Evolutionary conservation across 2,329 filamentous ascomycete genomes (phyloP).

Genomic region (Stemphylium beticola): DNA sequence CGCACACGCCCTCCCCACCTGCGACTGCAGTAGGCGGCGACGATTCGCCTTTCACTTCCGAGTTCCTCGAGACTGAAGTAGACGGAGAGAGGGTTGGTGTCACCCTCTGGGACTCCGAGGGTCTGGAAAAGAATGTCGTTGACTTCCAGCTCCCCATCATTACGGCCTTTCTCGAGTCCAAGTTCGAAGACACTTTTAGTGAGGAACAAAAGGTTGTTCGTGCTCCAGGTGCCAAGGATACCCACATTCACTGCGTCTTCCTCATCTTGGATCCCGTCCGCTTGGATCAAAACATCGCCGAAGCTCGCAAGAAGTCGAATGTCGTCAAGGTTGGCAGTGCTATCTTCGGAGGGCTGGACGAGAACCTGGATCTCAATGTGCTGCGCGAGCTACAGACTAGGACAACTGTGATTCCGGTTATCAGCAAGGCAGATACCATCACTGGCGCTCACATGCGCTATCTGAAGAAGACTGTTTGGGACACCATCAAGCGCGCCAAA

Average conservation of each 20-base stretch:
- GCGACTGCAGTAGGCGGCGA: conserved; percentile 53
- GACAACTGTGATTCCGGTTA: conserved; percentile 93
- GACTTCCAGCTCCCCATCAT: conserved; percentile 94
- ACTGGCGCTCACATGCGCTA: conserved; percentile 94
- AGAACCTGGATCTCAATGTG: conserved; percentile 89
- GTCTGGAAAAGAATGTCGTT: conserved; percentile 91
- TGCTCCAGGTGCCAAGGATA: conserved; percentile 90
- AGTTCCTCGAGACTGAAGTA: conserved; percentile 93
- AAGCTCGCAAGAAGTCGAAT: conserved; percentile 66
- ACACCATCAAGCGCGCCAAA: conserved; percentile 81
- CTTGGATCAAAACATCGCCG: conserved; percentile 78
- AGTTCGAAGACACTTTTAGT: conserved; percentile 96
- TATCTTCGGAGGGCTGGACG: conserved; percentile 76
- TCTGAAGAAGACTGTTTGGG: conserved; percentile 89
- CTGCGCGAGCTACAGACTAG: conserved; percentile 87
- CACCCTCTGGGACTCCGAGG: conserved; percentile 96
- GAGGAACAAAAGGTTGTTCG: conserved; percentile 98
- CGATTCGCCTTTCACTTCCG: conserved; percentile 72
- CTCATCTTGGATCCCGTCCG: conserved; percentile 86
- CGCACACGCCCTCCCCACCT: conserved; percentile 50
- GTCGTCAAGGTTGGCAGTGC: conserved; percentile 51
- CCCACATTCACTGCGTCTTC: conserved; percentile 96
- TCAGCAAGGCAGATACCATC: conserved; percentile 95
- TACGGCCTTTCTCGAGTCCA: conserved; percentile 90
- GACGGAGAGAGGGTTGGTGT: conserved; percentile 89